Base-by-base conservation (phyloP, 345 rosid genomes). In the Eutrema yunnanense region DNA sequence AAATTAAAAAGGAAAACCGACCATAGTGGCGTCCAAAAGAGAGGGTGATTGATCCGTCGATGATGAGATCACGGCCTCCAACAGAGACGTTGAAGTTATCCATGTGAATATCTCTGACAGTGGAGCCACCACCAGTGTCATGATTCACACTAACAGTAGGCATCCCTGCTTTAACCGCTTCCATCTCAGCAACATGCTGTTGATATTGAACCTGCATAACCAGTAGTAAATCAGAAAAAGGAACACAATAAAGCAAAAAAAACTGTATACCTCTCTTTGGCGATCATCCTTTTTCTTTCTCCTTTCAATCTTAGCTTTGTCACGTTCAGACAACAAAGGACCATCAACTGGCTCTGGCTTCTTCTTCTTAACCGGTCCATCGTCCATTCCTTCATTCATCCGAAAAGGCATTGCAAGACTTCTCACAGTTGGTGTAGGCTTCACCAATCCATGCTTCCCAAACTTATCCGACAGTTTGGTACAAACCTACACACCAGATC, bases 381-480 rank as follows among this genome's bases (percentile, higher is more conserved):
- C 99, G 16, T 95, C 98, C 98, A 95, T 87, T 43, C 99, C 99
- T n/a, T 92, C 99, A 57, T 95, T 82, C 99, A 95, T 95, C 73
- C 99, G 81, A 14, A 95, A 79, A 5, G 99, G 99, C 41, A 88
- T 80, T 0, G 92, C 87, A 0, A 95, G 93, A 74, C 97, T 95
- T 83, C 98, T 82, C 0, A 95, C 90, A 2, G 96, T 67, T n/a
- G 88, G 96, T 63, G 82, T 82, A 27, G 80, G 82, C 75, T 88
- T 89, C 33, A 88, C 92, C 76, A 92, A 70, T 3, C 98, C 98
- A 84, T 95, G 98, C 78, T 88, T 95, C 16, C 99, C 99, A 54
- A 95, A 92, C 76, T 78, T 92, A 67, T 92, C 99, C 61, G 85
- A 80, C 22, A 95, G 70, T 72, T 81, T 92, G 76, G 84, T 68